Evolutionary conservation across 192 early-diverging fungal genomes (phyloP).

Genomic region (Backusella psychrophila): DNA sequence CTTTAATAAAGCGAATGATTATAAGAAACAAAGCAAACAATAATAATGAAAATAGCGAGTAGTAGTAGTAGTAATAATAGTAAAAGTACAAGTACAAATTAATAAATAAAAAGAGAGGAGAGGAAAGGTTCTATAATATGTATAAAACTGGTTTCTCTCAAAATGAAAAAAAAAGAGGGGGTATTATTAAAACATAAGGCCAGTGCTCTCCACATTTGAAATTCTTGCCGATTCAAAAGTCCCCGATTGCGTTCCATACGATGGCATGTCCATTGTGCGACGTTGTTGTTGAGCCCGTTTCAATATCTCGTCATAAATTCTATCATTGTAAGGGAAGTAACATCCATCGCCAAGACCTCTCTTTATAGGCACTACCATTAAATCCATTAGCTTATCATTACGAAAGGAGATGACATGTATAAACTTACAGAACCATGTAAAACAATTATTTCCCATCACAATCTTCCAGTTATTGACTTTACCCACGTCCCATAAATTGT

Average conservation of each 20-base stretch:
- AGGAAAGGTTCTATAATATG: neutral
- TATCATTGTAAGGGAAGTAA: constrained; percentile 28
- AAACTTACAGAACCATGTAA: constrained; percentile 35
- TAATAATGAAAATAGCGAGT: neutral
- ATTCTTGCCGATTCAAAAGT: neutral
- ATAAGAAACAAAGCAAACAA: neutral
- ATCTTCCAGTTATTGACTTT: constrained; percentile 44
- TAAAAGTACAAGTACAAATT: neutral
- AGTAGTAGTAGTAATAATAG: neutral
- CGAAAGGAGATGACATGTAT: neutral
- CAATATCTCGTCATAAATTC: constrained; percentile 15
- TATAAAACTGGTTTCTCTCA: neutral
- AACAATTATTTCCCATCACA: constrained; percentile 40
- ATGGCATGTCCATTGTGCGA: neutral
- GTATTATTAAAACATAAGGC: neutral
- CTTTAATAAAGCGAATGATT: no score
- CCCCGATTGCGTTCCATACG: neutral
- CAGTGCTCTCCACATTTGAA: neutral
- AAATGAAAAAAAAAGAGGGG: neutral
- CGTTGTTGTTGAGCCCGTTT: constrained; percentile 20
- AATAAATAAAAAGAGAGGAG: neutral
- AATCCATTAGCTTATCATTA: neutral
- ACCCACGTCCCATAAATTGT: constrained; percentile 42
- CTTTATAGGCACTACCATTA: constrained; percentile 26
- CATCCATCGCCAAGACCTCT: constrained; percentile 25